Percentiles rank a stretch among this genome's conserved stretches.
phyloP scores from a whole-genome alignment of 1,284 basidiomycete species.

The Amylostereum areolatum region DNA sequence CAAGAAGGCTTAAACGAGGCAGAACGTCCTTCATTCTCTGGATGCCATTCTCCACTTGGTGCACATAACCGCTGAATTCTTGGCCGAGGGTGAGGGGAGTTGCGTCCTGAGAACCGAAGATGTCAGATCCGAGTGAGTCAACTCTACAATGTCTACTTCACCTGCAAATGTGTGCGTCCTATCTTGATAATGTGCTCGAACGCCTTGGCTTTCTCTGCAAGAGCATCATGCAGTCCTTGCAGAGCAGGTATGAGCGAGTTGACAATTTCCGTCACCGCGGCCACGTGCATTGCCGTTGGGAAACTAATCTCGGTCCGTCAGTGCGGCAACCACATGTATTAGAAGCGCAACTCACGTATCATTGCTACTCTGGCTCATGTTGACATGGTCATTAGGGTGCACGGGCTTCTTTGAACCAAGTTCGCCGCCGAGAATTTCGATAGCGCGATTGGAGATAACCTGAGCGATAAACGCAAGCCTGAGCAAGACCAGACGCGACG shows the following conservation, averaged over 20 bases:
- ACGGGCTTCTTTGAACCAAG: conserved; percentile 96
- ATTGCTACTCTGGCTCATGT: conserved; percentile 99
- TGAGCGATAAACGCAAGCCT: conserved; percentile 19
- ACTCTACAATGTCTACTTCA: conserved; percentile 12
- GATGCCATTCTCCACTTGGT: conserved; percentile 91
- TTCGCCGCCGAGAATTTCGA: conserved; percentile 94
- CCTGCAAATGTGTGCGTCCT: conserved; percentile 94
- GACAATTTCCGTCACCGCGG: conserved; percentile 88
- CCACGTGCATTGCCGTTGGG: conserved; percentile 99
- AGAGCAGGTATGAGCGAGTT: conserved; percentile 83
- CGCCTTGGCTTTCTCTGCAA: conserved; percentile 75
- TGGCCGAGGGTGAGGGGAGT: conserved; percentile 97
- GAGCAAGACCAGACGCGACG: too few species aligned
- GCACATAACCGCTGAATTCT: conserved; percentile 98
- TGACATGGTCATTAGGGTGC: conserved; percentile 99
- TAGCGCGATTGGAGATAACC: conserved; percentile 98
- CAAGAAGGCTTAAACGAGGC: conserved; percentile 85
- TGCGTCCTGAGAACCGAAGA: conserved; percentile 65
- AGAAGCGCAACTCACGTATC: conserved; percentile 68
- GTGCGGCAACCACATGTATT: neutral
- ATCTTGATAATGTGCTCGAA: conserved; percentile 98
- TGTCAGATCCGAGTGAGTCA: neutral
- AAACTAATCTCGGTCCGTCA: conserved; percentile 49
- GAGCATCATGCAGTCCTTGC: conserved; percentile 75
- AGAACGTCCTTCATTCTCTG: conserved; percentile 79